Conservation (phyloP, 2,329 filamentous ascomycete species). For the Alternaria arbusti region DNA sequence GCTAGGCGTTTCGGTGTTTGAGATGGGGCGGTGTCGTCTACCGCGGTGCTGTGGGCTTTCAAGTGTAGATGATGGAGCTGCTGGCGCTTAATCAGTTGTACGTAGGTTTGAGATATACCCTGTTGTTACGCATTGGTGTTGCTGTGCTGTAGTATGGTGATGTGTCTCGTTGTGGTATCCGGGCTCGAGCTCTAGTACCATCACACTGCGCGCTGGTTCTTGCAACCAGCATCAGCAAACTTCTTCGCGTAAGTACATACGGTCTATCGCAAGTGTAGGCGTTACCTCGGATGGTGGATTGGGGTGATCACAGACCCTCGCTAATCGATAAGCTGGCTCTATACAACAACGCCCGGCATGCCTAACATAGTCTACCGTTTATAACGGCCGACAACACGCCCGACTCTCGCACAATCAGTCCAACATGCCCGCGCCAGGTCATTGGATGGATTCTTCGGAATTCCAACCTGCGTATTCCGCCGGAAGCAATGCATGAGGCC, state of each 20-base stretch:
- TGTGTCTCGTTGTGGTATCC: not conserved
- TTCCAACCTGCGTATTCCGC: not conserved
- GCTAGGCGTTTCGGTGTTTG: not conserved
- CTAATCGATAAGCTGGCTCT: not conserved
- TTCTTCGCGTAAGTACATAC: too few species aligned
- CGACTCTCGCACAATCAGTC: not conserved
- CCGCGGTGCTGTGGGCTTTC: not conserved
- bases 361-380: not conserved
- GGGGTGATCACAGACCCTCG: too few species aligned
- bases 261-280: too few species aligned
- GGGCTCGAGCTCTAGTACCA: not conserved
- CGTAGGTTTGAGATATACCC: not conserved
- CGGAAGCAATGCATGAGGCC: not conserved
- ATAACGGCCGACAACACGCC: not conserved
- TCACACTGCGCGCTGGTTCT: too few species aligned
- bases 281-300: too few species aligned
- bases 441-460: not conserved
- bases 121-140: not conserved
- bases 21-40: not conserved
- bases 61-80: not conserved
- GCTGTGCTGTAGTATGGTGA: not conserved
- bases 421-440: not conserved
- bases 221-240: too few species aligned
- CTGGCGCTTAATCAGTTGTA: not conserved
- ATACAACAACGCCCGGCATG: not conserved